A percentile compares a stretch with the other conserved stretches of the same genome.
phyloP scores from a whole-genome alignment of 768 basidiomycete species.

The Xerocomellus intermedius region DNA sequence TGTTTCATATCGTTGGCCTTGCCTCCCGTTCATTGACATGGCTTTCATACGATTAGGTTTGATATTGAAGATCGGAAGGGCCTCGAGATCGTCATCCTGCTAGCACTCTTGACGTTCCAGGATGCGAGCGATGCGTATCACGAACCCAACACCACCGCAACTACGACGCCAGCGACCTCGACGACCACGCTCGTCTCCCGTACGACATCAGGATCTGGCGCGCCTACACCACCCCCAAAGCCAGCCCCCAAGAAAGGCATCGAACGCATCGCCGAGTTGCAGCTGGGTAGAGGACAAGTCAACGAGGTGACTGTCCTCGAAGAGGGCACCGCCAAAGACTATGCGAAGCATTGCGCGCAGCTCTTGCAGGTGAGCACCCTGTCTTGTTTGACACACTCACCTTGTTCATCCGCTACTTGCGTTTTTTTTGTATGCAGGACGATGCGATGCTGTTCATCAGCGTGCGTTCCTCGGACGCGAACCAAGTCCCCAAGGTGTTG shows the following conservation, averaged over 20 bases:
- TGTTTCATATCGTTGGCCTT: not conserved
- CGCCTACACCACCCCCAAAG: conserved; percentile 53
- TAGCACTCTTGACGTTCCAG: conserved; percentile 73
- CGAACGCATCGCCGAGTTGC: conserved; percentile 71
- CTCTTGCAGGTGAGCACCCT: conserved; percentile 53
- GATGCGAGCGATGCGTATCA: conserved; percentile 63
- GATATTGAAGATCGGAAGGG: conserved; percentile 85
- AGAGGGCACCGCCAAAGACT: conserved; percentile 63
- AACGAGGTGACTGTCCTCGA: conserved; percentile 73
- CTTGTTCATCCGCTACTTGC: not conserved
- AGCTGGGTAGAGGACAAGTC: conserved; percentile 61
- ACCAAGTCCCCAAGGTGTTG: conserved; percentile 74
- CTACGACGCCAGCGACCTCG: not conserved
- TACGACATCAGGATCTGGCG: conserved; percentile 4
- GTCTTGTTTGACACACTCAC: no score
- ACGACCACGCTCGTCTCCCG: not conserved
- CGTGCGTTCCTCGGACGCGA: conserved; percentile 58
- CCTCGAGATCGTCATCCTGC: conserved; percentile 77
- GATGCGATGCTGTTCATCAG: conserved; percentile 80
- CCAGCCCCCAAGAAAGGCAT: conserved; percentile 64
- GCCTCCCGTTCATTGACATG: not conserved
- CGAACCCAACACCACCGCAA: conserved; percentile 26
- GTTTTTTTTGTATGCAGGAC: conserved; percentile 43
- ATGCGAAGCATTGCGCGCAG: conserved; percentile 63
- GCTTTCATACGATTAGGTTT: conserved; percentile 48